A percentile compares a stretch with the other conserved stretches of the same genome.
Evolutionary conservation across 192 early-diverging fungal species (phyloP).

Genomic region (Backusella tuberculispora): DNA sequence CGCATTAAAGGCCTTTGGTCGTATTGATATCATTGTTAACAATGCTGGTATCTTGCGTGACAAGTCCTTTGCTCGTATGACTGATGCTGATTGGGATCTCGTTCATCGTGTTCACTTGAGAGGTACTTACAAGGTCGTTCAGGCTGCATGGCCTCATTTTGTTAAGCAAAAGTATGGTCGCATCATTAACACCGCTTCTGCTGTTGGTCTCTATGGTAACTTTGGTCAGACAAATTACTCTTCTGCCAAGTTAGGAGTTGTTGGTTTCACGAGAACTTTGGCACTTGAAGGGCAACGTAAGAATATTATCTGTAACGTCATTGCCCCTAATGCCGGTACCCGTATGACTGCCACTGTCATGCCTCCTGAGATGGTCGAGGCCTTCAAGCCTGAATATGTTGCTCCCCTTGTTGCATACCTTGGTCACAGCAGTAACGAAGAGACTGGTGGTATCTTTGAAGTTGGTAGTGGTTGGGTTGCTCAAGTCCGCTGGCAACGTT

Average conservation of each 20-base stretch:
- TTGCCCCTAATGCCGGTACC: slow-evolving; percentile 97
- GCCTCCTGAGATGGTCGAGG: slow-evolving; percentile 93
- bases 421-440: slow-evolving; percentile 75
- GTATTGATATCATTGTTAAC: slow-evolving; percentile 88
- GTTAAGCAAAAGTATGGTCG: slow-evolving; percentile 93
- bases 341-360: slow-evolving; percentile 97
- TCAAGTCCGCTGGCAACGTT: slow-evolving; percentile 96
- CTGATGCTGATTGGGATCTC: slow-evolving; percentile 94
- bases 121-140: slow-evolving; percentile 91
- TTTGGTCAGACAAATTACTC: slow-evolving; percentile 65
- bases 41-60: slow-evolving; percentile 98
- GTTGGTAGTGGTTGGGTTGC: slow-evolving; percentile 94
- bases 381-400: slow-evolving; percentile 96
- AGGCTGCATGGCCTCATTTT: slow-evolving; percentile 97
- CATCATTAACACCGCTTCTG: slow-evolving; percentile 93
- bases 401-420: slow-evolving; percentile 93
- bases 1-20: slow-evolving; percentile 83
- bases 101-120: slow-evolving; percentile 89
- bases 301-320: slow-evolving; percentile 93
- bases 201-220: slow-evolving; percentile 95
- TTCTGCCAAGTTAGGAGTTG: slow-evolving; percentile 86
- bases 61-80: slow-evolving; percentile 89
- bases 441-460: slow-evolving; percentile 92
- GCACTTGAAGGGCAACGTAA: slow-evolving; percentile 89
- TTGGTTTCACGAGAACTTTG: slow-evolving; percentile 90